Conservation (phyloP, 2,329 filamentous ascomycete genomes). For the Lasiodiplodia sp. region DNA sequence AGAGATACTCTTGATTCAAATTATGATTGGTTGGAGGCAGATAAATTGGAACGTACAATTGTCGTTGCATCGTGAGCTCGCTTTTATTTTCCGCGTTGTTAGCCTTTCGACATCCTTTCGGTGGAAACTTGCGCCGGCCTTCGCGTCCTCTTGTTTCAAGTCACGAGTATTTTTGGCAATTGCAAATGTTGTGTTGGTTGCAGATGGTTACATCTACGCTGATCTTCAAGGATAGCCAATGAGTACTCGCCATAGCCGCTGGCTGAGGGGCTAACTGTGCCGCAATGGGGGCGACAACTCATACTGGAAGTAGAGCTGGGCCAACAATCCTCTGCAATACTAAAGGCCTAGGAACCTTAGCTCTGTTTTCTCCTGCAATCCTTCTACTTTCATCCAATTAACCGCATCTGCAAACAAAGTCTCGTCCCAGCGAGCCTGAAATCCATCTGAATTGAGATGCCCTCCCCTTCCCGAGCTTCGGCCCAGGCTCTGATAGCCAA, state of each 20-base stretch:
- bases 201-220: not conserved
- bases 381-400: not conserved
- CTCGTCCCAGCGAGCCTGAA: not conserved
- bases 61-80: too few relatives aligned
- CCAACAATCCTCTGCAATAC: not conserved
- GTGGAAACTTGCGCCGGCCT: not conserved
- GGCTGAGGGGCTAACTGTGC: not conserved
- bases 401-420: not conserved
- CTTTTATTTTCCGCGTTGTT: too few relatives aligned
- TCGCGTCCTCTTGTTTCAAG: not conserved
- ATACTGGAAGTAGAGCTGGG: not conserved
- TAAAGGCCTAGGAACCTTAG: not conserved
- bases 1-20: not conserved
- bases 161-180: not conserved
- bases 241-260: not conserved
- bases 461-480: not conserved
- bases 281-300: not conserved
- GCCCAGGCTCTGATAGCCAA: not conserved
- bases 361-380: not conserved
- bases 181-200: not conserved
- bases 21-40: not conserved
- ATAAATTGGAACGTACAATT: too few relatives aligned
- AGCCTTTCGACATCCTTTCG: too few relatives aligned
- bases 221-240: not conserved
- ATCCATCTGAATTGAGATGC: not conserved